Percentiles rank a stretch among this genome's conserved stretches.
Evolutionary conservation across 345 rosid genomes (phyloP).

Genomic region (Trapa incisa): DNA sequence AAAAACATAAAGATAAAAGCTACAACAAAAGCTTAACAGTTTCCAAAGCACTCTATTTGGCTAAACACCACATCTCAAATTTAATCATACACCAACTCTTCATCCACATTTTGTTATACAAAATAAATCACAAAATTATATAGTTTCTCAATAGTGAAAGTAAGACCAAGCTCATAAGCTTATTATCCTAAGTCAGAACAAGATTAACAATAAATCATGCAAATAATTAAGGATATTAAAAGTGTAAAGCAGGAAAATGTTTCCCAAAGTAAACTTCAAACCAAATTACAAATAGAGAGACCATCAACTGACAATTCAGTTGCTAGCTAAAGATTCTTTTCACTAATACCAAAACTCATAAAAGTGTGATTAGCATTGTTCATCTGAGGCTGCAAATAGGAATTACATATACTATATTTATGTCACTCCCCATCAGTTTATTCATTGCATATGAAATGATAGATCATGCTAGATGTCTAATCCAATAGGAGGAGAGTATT

Average conservation of each 20-base stretch:
- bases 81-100: not conserved
- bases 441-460: not conserved
- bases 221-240: not conserved
- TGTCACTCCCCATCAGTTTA: not conserved
- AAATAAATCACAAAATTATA: not conserved
- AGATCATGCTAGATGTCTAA: not conserved
- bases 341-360: not conserved
- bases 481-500: too few species aligned
- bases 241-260: not conserved
- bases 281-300: not conserved
- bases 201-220: not conserved
- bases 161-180: too few species aligned
- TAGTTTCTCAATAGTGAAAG: too few species aligned
- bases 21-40: not conserved
- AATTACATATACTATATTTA: not conserved
- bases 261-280: not conserved
- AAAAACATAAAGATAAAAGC: slow-evolving; percentile 2
- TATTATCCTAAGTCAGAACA: too few species aligned
- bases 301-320: not conserved
- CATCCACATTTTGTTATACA: not conserved
- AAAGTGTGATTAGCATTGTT: not conserved
- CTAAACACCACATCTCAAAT: not conserved
- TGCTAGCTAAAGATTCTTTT: not conserved
- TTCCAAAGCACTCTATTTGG: not conserved
- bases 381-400: not conserved